Base-by-base conservation (phyloP, 768 basidiomycete genomes). In the Piloderma croceum region DNA sequence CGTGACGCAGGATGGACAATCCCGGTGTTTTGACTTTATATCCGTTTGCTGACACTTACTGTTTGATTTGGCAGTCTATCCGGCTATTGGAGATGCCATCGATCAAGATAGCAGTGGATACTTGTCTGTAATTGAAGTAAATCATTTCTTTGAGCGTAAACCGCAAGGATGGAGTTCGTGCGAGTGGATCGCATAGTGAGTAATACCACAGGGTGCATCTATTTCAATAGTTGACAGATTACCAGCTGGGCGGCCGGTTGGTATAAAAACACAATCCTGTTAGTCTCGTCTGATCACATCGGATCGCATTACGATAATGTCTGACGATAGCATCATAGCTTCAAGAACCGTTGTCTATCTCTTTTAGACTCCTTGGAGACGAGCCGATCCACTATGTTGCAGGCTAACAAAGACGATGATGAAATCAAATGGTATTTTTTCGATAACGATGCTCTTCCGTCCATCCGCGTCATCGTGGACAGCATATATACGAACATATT, bases 241-340 rank as follows among this genome's bases (percentile, higher is more conserved):
- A 10, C n/a, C 31, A 60, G 58, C 25, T 57, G 56, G 51, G 56
- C 58, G 1, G 54, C 41, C 3, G 58, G 58, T 10, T 57, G 56
- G 43, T 54, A 56, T 39, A 52, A 53, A 36, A 54, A 54, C 36
- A 45, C 52, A 13, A 36, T 58, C n/a, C 42, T 44, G 49, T 60
- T 36, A 6, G 50, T 47, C 3, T 17, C 2, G 5, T 6, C 1
- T n/a, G n/a, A n/a, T n/a, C n/a, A n/a, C n/a, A n/a, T n/a, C n/a
- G n/a, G n/a, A n/a, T n/a, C n/a, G n/a, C n/a, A n/a, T n/a, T n/a
- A n/a, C n/a, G n/a, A n/a, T n/a, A n/a, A n/a, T n/a, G n/a, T n/a
- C n/a, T n/a, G n/a, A n/a, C n/a, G n/a, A n/a, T n/a, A n/a, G n/a
- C n/a, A n/a, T n/a, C n/a, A n/a, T n/a, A n/a, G n/a, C n/a, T n/a